Evolutionary conservation across 768 basidiomycete species (phyloP).

Genomic region (Dacryopinax spathularia): DNA sequence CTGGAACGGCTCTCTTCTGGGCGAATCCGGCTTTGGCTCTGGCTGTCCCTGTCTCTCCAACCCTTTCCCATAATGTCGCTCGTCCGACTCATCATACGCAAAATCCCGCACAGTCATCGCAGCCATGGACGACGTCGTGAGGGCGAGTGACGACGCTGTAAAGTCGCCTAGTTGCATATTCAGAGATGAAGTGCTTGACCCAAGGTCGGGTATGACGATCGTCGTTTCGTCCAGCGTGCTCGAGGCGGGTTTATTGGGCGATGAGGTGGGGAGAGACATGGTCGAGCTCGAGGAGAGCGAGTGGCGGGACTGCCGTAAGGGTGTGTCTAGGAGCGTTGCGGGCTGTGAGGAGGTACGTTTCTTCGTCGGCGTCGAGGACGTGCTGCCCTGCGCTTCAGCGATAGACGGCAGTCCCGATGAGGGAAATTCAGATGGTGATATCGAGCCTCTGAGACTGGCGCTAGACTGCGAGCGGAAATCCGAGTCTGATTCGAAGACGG

Average conservation of each 20-base stretch:
- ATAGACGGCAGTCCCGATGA: background rate
- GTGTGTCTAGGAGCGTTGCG: background rate
- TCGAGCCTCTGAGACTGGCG: background rate
- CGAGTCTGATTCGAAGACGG: conserved; percentile 1
- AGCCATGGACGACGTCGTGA: background rate
- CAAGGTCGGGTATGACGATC: background rate
- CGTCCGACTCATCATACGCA: background rate
- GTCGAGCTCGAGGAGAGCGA: background rate
- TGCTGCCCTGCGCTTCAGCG: background rate
- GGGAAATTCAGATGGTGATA: background rate
- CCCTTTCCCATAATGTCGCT: background rate
- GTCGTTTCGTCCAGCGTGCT: background rate
- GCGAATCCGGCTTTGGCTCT: background rate
- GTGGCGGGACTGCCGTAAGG: background rate
- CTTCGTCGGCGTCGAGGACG: background rate
- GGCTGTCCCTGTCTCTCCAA: background rate
- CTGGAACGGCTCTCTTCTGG: background rate
- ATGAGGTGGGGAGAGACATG: background rate
- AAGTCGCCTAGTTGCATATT: background rate
- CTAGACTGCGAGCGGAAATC: background rate
- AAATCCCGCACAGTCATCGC: background rate
- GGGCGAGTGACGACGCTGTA: background rate
- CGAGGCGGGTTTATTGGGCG: background rate
- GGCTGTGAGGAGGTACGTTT: background rate
- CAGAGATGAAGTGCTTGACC: background rate